phyloP scores from a whole-genome alignment of 768 basidiomycete species.

The Auricularia sp. region DNA sequence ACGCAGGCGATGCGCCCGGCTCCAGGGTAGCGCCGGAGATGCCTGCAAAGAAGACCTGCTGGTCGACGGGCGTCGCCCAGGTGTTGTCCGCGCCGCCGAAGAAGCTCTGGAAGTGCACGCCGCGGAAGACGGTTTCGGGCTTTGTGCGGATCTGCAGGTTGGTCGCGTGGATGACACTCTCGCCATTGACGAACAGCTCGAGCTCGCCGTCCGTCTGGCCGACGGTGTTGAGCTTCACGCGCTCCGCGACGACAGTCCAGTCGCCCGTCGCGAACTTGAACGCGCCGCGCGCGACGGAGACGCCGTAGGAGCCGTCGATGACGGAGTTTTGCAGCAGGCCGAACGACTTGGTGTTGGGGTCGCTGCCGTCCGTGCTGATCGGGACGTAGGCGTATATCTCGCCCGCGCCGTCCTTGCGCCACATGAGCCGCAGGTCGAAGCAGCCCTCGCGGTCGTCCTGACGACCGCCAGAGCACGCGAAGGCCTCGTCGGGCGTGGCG shows the following conservation, averaged over 20 bases:
- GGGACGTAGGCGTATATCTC: slow-evolving; percentile 70
- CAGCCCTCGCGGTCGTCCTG: slow-evolving; percentile 44
- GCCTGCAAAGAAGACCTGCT: slow-evolving; percentile 57
- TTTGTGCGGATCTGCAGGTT: slow-evolving; percentile 48
- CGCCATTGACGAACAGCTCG: slow-evolving; percentile 53
- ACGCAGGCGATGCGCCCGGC: not conserved
- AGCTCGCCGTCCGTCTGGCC: slow-evolving; percentile 63
- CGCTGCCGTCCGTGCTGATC: slow-evolving; percentile 35
- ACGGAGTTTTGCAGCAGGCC: slow-evolving; percentile 28
- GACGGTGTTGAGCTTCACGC: slow-evolving; percentile 64
- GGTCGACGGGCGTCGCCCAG: slow-evolving; percentile 55
- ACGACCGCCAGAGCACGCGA: slow-evolving; percentile 55
- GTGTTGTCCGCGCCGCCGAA: slow-evolving; percentile 43
- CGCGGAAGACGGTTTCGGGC: slow-evolving; percentile 42
- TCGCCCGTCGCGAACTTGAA: slow-evolving; percentile 52
- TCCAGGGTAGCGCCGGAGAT: slow-evolving; percentile 51
- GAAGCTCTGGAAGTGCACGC: slow-evolving; percentile 71
- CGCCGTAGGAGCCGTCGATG: slow-evolving; percentile 46
- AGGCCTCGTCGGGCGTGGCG: slow-evolving; percentile 35
- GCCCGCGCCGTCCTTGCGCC: slow-evolving; percentile 46
- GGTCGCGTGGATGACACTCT: slow-evolving; percentile 49
- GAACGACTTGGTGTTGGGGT: slow-evolving; percentile 5
- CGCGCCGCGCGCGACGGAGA: slow-evolving; percentile 58
- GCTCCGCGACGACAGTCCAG: slow-evolving; percentile 59
- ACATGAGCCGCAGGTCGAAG: slow-evolving; percentile 65